Base-by-base conservation (phyloP, 2,329 filamentous ascomycete species). In the Acarospora socialis region DNA sequence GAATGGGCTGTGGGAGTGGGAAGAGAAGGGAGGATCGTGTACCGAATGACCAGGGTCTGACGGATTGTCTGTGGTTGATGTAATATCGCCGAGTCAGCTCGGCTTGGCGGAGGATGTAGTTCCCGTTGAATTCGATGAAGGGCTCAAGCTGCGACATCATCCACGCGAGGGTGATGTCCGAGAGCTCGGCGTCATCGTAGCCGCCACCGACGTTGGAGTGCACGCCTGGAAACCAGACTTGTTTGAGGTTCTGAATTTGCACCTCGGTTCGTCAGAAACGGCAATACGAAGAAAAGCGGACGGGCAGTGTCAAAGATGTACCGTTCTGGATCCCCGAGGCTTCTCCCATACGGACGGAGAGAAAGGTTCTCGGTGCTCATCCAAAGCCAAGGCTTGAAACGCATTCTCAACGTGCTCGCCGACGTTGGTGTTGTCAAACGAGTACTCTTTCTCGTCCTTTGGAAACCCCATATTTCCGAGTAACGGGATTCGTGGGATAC, bases 151-250 rank as follows among this genome's bases (percentile, higher is more conserved):
- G 49, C 38, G 60, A 48, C 50, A 66, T 63, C 62, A 66, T 65
- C 62, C 61, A 66, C 2, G 61, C 60, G 10, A 66, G 48, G 13
- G 57, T 55, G 27, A 65, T 55, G 40, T 66, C 61, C 7, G 61
- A 55, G 20, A 65, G 51, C 27, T 61, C 57, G 39, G 61, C 55
- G 40, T 66, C 61, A 25, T 55, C 53, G 37, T 63, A 63, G 3
- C 60, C 58, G 3, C 57, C 57, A 24, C 63, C 63, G 18, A 65
- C 48, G 40, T 66, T 66, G 14, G 55, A 53, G 45, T 67, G 62
- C 6, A 56, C 53, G 25, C 61, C 61, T 2, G 59, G 59, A 42
- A 63, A 63, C 60, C 58, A 65, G 27, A 55, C 51, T 49, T 64
- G 61, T 28, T 55, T 56, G 2, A 63, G 47, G 9, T 53, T 49